A percentile compares a stretch with the other conserved stretches of the same genome.
phyloP scores from a whole-genome alignment of 78 protist genomes.

The Salpingoeca rosetta region DNA sequence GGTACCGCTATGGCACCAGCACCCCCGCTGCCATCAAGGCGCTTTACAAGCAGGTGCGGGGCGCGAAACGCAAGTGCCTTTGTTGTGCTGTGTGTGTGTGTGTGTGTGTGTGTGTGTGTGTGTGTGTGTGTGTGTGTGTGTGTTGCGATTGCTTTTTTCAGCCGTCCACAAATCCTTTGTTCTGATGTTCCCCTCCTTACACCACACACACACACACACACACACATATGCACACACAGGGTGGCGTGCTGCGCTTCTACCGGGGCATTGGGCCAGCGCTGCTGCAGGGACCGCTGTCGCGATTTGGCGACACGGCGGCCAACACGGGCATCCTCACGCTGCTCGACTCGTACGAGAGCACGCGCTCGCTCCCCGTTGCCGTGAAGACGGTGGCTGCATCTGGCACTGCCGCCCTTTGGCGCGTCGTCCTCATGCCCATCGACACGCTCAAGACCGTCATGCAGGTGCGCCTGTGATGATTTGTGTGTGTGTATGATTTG shows the following conservation, averaged over 20 bases:
- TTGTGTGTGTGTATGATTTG: too few species aligned
- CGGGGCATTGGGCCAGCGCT: constrained; percentile 61
- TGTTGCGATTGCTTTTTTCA: background rate
- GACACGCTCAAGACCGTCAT: constrained; percentile 57
- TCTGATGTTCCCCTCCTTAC: too few species aligned
- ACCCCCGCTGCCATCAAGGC: too few species aligned
- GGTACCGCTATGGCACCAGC: too few species aligned
- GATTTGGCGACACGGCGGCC: constrained; percentile 73
- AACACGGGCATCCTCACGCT: constrained; percentile 70
- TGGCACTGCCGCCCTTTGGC: constrained; percentile 54
- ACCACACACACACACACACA: too few species aligned
- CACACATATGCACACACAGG: background rate
- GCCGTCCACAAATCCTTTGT: background rate
- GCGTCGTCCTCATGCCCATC: constrained; percentile 63
- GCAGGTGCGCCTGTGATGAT: too few species aligned
- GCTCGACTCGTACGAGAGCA: constrained; percentile 37
- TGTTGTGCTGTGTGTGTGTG: too few species aligned
- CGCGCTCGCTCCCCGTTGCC: constrained; percentile 45
- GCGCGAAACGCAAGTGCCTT: too few species aligned
- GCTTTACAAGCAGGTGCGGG: too few species aligned
- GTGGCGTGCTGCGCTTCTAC: constrained; percentile 46
- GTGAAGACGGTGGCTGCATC: constrained; percentile 57
- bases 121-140: too few species aligned
- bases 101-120: too few species aligned
- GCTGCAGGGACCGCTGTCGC: constrained; percentile 40